These are phyloP conservation scores for Saturnispora hagleri DNA, from an alignment of 805 yeast species.

Conservation along the genomic window DNA sequence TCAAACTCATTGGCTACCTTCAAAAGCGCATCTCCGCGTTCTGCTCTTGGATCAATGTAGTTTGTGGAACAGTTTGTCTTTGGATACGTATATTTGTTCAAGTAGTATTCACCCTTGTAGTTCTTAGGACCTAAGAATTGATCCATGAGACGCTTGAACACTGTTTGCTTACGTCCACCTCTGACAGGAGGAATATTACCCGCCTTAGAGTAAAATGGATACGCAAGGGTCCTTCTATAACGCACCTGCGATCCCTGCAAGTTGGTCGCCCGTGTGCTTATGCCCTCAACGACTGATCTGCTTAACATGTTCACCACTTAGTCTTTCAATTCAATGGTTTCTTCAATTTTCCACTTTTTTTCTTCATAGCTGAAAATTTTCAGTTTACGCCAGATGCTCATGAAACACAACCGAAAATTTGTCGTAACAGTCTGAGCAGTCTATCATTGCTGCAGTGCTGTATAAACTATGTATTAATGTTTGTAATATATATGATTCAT, in stretches of 20 bases:
- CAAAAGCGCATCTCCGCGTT: slow-evolving; percentile 30
- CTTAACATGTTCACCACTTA: not conserved
- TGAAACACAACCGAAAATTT: not conserved
- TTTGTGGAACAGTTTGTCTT: slow-evolving; percentile 63
- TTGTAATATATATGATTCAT: too few species aligned
- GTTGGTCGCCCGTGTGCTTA: slow-evolving; percentile 11
- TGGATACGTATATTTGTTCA: slow-evolving; percentile 66
- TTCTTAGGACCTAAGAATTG: slow-evolving; percentile 78
- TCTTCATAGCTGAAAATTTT: not conserved
- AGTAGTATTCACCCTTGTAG: slow-evolving; percentile 69
- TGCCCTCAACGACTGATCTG: not conserved
- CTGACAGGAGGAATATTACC: slow-evolving; percentile 30
- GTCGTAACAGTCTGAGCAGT: not conserved
- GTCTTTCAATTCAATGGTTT: not conserved
- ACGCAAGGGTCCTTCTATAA: slow-evolving; percentile 44
- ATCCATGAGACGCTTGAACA: slow-evolving; percentile 54
- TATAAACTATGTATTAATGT: too few species aligned
- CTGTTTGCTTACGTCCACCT: slow-evolving; percentile 35
- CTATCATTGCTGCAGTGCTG: too few species aligned
- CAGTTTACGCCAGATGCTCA: not conserved
- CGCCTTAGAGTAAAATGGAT: slow-evolving; percentile 42
- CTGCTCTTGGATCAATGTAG: slow-evolving; percentile 52
- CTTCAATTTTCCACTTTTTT: not conserved
- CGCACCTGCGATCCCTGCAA: slow-evolving; percentile 36
- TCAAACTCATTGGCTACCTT: slow-evolving; percentile 12